These are phyloP conservation scores for Annona cherimola DNA, from an alignment of 164 flowering plant genomes.

Conservation along the genomic window DNA sequence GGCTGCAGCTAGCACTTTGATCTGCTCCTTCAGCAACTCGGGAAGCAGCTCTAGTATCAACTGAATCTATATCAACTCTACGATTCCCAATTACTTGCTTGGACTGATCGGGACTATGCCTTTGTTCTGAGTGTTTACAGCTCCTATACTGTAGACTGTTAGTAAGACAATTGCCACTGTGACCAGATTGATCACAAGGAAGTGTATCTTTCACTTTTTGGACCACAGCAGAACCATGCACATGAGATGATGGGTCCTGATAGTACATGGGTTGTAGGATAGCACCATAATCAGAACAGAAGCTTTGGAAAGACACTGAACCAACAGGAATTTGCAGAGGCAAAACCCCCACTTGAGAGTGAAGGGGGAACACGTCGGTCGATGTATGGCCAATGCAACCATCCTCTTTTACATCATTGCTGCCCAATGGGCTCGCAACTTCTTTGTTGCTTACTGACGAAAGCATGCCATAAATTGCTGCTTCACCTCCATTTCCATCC, in stretches of 20 bases:
- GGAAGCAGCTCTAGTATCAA: constrained; percentile 3
- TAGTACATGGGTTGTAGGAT: constrained; percentile 18
- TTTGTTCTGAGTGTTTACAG: background rate
- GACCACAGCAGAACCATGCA: constrained; percentile 15
- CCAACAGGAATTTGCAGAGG: constrained; percentile 21
- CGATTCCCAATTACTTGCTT: constrained; percentile 2
- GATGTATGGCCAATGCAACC: constrained; percentile 15
- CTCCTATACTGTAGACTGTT: constrained; percentile 4
- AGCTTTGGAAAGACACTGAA: constrained; percentile 22
- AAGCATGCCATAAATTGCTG: constrained; percentile 2
- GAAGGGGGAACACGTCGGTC: constrained; percentile 10
- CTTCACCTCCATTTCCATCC: constrained; percentile 14
- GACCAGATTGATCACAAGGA: constrained; percentile 17
- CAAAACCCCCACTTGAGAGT: constrained; percentile 20
- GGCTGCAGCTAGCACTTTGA: constrained; percentile 5
- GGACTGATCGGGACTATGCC: constrained; percentile 2
- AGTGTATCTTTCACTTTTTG: constrained; percentile 2
- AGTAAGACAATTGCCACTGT: constrained; percentile 4
- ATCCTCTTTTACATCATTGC: constrained; percentile 5
- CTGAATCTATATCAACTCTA: constrained; percentile 3
- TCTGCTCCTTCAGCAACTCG: constrained; percentile 2
- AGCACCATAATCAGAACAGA: constrained; percentile 20
- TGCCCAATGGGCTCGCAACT: constrained; percentile 3
- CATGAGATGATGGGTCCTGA: constrained; percentile 18
- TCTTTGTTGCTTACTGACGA: constrained; percentile 14